These are phyloP conservation scores for Eucalyptus paniculata DNA, from an alignment of 345 rosid genomes.

Conservation along the genomic window DNA sequence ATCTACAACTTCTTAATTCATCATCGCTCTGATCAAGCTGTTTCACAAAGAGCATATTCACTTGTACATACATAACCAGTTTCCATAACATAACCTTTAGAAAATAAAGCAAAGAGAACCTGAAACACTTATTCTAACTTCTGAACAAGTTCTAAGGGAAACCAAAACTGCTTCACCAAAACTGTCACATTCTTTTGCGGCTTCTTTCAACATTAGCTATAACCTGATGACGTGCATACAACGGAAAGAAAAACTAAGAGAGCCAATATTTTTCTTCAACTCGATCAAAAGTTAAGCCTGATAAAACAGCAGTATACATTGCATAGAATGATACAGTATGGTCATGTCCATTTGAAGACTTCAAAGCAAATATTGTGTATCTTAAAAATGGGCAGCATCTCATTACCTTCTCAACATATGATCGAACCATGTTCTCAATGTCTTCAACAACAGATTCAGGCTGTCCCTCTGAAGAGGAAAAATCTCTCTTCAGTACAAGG, in stretches of 20 bases:
- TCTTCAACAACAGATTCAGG: slow-evolving; percentile 79
- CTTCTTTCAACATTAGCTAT: neutral
- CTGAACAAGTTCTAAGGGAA: neutral
- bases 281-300: neutral
- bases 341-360: neutral
- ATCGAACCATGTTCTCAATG: slow-evolving; percentile 84
- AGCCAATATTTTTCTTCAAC: neutral
- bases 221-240: neutral
- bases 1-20: neutral
- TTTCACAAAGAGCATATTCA: neutral
- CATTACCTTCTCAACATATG: slow-evolving; percentile 85
- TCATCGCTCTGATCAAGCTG: neutral
- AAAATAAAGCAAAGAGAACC: neutral
- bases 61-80: neutral
- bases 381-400: neutral
- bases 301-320: neutral
- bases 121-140: neutral
- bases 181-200: neutral
- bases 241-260: neutral
- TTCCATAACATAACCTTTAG: neutral
- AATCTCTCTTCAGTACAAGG: neutral
- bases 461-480: slow-evolving; percentile 72
- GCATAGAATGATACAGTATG: neutral
- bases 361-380: neutral
- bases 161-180: neutral